Percentiles rank a stretch among this genome's conserved stretches.
These are phyloP conservation scores for Fusarium chlamydosporum DNA, from an alignment of 2,329 filamentous ascomycete species.

Conservation along the genomic window DNA sequence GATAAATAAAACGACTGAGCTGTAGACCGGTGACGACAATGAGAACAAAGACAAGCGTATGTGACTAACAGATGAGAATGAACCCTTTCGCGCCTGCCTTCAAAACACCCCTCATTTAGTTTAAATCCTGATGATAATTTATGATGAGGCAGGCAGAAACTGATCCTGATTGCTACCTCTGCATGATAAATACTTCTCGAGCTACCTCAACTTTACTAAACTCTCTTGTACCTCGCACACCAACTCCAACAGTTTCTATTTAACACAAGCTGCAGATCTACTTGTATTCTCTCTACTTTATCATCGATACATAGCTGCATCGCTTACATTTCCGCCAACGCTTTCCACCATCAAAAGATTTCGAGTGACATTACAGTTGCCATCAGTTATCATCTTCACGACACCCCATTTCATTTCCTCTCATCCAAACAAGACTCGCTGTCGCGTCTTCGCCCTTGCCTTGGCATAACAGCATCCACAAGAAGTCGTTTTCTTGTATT, in stretches of 20 bases:
- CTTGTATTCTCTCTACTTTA: background rate
- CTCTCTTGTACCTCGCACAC: background rate
- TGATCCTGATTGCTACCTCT: background rate
- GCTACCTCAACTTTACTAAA: background rate
- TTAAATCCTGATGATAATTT: background rate
- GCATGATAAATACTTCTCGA: slow-evolving; percentile 2
- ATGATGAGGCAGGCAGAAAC: background rate
- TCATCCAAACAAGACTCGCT: background rate
- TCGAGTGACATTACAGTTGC: background rate
- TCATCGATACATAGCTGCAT: background rate
- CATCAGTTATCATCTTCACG: background rate
- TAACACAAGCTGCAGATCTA: background rate
- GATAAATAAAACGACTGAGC: background rate
- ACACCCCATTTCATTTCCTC: background rate
- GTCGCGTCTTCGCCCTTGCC: background rate
- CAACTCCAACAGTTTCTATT: background rate
- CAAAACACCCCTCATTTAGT: background rate
- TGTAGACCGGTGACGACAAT: background rate
- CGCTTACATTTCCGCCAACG: background rate
- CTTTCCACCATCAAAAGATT: background rate
- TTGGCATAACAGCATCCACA: background rate
- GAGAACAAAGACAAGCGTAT: slow-evolving; percentile 16
- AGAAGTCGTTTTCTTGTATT: background rate
- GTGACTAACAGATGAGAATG: background rate
- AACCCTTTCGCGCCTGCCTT: background rate